These are phyloP conservation scores for Thalassiosira mediterranea DNA, from an alignment of 352 stramenopile genomes.

Conservation along the genomic window DNA sequence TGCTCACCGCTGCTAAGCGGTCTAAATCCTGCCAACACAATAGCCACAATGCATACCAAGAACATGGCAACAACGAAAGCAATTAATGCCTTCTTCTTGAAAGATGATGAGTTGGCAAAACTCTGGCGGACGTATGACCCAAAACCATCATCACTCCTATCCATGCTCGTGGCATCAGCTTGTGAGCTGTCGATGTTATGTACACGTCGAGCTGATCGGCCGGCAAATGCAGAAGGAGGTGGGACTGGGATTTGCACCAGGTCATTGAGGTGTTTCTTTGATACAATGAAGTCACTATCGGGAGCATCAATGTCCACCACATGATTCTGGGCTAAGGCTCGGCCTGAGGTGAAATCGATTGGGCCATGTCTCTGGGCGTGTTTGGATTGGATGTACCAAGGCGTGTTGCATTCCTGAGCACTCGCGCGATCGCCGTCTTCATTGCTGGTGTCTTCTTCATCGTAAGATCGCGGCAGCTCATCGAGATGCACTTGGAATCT, in stretches of 20 bases:
- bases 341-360: no score
- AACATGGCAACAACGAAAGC: slow-evolving; percentile 1
- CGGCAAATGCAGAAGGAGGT: neutral
- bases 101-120: neutral
- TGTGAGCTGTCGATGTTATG: neutral
- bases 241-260: neutral
- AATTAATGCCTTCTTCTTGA: slow-evolving; percentile 2
- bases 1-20: neutral
- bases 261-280: slow-evolving; percentile 11
- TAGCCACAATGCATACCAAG: slow-evolving; percentile 16
- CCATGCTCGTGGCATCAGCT: slow-evolving; percentile 9
- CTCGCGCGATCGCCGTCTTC: neutral
- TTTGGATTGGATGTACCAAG: slow-evolving; percentile 2
- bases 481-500: neutral
- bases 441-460: neutral
- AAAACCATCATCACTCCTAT: slow-evolving; percentile 1
- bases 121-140: slow-evolving; percentile 11
- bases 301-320: slow-evolving; percentile 11
- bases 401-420: neutral
- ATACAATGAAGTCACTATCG: slow-evolving; percentile 8
- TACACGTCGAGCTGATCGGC: neutral
- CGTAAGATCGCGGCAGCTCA: neutral
- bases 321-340: no score
- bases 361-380: no score
- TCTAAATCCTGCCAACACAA: slow-evolving; percentile 6